These are phyloP conservation scores for Trichophyton verrucosum DNA, from an alignment of 2,329 filamentous ascomycete species.

Conservation along the genomic window DNA sequence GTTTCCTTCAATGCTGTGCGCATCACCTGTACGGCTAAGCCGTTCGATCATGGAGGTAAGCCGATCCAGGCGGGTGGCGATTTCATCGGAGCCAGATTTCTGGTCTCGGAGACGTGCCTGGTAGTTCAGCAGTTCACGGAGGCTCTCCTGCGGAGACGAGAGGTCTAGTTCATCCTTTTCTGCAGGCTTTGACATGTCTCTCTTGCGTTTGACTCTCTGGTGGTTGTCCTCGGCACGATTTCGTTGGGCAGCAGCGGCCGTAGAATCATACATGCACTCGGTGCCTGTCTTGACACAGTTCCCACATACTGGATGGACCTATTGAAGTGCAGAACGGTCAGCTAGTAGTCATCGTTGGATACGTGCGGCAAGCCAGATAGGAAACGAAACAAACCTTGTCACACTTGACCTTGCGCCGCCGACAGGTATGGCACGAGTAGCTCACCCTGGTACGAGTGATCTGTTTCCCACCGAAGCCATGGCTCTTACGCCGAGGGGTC, in stretches of 20 bases:
- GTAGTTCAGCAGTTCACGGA: slow-evolving; percentile 18
- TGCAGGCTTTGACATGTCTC: slow-evolving; percentile 17
- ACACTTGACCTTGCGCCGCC: slow-evolving; percentile 37
- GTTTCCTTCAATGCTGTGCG: slow-evolving; percentile 16
- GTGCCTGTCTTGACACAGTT: slow-evolving; percentile 34
- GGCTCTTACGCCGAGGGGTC: slow-evolving; percentile 8
- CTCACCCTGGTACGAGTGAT: slow-evolving; percentile 38
- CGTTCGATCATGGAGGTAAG: slow-evolving; percentile 35
- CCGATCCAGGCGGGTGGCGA: slow-evolving; percentile 33
- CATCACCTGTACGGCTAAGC: slow-evolving; percentile 25
- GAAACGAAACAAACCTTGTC: slow-evolving; percentile 11
- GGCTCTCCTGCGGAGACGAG: slow-evolving; percentile 22
- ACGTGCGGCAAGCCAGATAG: not conserved
- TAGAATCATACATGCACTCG: slow-evolving; percentile 31
- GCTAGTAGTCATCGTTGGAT: slow-evolving; percentile 3
- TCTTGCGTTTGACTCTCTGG: slow-evolving; percentile 27
- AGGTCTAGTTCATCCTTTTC: slow-evolving; percentile 15
- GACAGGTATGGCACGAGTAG: slow-evolving; percentile 37
- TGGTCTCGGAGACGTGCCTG: slow-evolving; percentile 14
- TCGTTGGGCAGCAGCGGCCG: slow-evolving; percentile 10
- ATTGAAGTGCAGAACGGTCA: not conserved
- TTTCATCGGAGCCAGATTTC: slow-evolving; percentile 25
- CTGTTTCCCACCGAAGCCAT: slow-evolving; percentile 25
- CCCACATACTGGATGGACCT: slow-evolving; percentile 35
- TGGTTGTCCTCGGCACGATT: slow-evolving; percentile 6